Base-by-base conservation (phyloP, 129 eudicot species). In the Flaveria trinervia region DNA sequence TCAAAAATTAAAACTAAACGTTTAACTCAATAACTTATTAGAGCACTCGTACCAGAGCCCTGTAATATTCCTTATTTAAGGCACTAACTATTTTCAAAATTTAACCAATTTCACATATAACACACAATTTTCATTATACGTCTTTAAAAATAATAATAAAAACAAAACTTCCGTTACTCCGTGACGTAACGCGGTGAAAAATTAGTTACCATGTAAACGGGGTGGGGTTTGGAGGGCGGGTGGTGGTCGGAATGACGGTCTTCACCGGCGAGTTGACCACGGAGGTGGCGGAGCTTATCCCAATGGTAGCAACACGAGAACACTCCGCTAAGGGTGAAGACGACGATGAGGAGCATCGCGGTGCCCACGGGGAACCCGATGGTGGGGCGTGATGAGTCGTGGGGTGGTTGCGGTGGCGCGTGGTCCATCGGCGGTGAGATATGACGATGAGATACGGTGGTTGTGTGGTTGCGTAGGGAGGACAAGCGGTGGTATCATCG, bases 261-360 rank as follows among this genome's bases (percentile, higher is more conserved):
- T 9, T 55, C 73, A 36, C 75, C 85, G 66, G 85, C 56, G 75
- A 81, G 72, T 25, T 87, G 76, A 56, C 85, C 82, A n/a, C 89
- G 92, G 30, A 80, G 83, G 74, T 80, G 83, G 44, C 83, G 83
- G 61, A 89, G 90, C 80, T 89, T 92, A 73, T 92, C 97, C 97
- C 97, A 92, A 74, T 92, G 97, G 83, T 92, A 92, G 71, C 95
- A 89, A 49, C 97, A 92, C n/a, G 97, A 89, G 84, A 92, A 87
- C 49, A 92, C 79, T n/a, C 96, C 97, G 43, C 97, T 92, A 55
- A 92, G 80, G 80, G 89, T 83, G 84, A 92, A 89, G 5, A 92
- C 89, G 69, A 92, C 82, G 11, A 92, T 78, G 44, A 92, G 26
- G 6, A 92, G 89, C 68, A 92, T 86, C 2, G 96, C 97, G 5